phyloP scores from a whole-genome alignment of 495 filamentous ascomycete genomes.

The Neurospora hispaniola region DNA sequence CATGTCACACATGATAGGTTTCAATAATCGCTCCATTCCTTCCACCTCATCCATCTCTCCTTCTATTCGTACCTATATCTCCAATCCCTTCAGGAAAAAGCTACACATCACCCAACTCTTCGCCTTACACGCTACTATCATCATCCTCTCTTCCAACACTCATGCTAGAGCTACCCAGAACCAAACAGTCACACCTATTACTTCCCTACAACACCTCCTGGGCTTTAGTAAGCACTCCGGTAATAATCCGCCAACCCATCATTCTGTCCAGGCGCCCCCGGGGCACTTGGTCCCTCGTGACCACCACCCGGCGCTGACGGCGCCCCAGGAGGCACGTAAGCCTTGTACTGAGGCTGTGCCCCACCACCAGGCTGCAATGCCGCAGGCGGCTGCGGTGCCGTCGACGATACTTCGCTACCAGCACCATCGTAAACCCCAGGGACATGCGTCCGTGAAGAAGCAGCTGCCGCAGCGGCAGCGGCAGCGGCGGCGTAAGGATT shows the following conservation, averaged over 20 bases:
- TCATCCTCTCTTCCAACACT: not conserved
- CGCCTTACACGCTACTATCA: not conserved
- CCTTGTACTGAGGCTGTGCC: conserved; percentile 22
- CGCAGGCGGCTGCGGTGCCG: not conserved
- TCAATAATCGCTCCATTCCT: not conserved
- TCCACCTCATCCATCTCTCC: not conserved
- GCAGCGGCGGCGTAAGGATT: conserved; percentile 15
- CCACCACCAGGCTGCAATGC: not conserved
- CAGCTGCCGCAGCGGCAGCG: conserved; percentile 32
- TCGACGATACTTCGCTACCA: not conserved
- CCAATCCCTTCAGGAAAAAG: not conserved
- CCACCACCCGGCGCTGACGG: not conserved
- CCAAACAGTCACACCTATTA: not conserved
- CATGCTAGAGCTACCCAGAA: not conserved
- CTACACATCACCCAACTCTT: not conserved
- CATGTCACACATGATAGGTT: not conserved
- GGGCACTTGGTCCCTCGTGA: conserved; percentile 9
- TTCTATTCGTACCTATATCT: not conserved
- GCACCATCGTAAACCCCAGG: not conserved
- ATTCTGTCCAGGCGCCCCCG: conserved; percentile 1
- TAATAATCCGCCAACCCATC: not conserved
- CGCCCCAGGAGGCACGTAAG: conserved; percentile 21
- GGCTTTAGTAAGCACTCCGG: not conserved
- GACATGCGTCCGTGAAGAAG: not conserved
- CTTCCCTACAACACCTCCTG: not conserved